Conservation (phyloP, 352 stramenopile genomes). For the Pythium biforme region DNA sequence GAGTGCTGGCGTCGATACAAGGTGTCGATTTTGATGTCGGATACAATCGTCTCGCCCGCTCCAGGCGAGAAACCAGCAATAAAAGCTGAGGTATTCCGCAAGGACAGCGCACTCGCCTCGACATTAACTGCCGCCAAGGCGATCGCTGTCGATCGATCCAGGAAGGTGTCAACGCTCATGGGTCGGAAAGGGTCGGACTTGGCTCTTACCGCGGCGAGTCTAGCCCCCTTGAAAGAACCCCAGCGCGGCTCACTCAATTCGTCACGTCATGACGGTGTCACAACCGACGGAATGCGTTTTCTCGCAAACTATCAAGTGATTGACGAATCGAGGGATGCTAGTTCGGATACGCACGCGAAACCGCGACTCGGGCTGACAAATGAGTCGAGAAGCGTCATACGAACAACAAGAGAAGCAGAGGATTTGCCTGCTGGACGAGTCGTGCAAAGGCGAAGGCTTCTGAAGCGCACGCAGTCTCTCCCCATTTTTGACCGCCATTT, state of each 20-base stretch:
- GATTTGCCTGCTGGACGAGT: conserved; percentile 6
- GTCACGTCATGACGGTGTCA: conserved; percentile 25
- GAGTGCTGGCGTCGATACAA: conserved; percentile 77
- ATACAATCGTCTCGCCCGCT: conserved; percentile 28
- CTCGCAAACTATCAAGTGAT: conserved; percentile 44
- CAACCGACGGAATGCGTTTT: conserved; percentile 59
- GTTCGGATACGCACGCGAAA: background rate
- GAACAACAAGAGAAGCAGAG: background rate
- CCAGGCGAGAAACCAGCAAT: background rate
- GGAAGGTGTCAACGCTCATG: conserved; percentile 5
- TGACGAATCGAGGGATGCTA: conserved; percentile 11
- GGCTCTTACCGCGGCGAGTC: background rate
- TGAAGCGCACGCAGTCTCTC: conserved; percentile 64
- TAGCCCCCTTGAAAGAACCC: background rate
- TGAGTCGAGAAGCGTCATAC: background rate
- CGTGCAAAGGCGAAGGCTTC: conserved; percentile 34
- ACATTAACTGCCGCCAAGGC: conserved; percentile 8
- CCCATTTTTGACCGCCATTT: conserved; percentile 67
- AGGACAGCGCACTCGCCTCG: conserved; percentile 15
- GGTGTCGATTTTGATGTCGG: conserved; percentile 57
- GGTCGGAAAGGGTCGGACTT: conserved; percentile 9
- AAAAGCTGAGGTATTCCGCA: background rate
- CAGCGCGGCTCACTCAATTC: conserved; percentile 29
- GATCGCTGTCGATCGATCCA: conserved; percentile 3
- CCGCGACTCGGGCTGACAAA: background rate